Conservation (phyloP, 2,329 filamentous ascomycete genomes). For the Trichophyton benhamiae region DNA sequence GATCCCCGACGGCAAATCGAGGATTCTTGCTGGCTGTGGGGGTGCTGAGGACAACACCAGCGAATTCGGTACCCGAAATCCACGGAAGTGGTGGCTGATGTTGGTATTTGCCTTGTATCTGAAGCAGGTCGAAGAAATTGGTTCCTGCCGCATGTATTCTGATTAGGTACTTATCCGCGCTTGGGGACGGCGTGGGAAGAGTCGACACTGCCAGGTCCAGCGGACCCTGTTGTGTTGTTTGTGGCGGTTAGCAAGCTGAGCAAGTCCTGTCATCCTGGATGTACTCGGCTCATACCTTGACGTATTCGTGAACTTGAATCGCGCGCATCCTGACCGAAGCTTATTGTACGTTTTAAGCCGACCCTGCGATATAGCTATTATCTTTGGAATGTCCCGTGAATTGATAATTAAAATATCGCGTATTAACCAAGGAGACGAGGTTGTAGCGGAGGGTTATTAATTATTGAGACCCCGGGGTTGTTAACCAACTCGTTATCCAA, state of each 20-base stretch:
- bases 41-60: conserved; percentile 58
- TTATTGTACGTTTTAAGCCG: neutral
- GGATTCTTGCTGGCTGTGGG: conserved; percentile 43
- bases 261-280: neutral
- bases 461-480: neutral
- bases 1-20: conserved; percentile 63
- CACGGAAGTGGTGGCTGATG: conserved; percentile 80
- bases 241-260: neutral
- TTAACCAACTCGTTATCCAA: neutral
- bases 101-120: conserved; percentile 93
- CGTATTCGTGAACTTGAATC: conserved; percentile 61
- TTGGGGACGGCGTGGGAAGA: conserved; percentile 62
- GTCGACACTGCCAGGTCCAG: conserved; percentile 63
- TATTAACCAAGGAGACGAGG: too few relatives aligned
- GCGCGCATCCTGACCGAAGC: conserved; percentile 50
- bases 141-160: conserved; percentile 74
- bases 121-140: conserved; percentile 96
- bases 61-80: conserved; percentile 78
- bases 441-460: neutral
- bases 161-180: conserved; percentile 68
- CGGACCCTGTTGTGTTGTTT: conserved; percentile 47
- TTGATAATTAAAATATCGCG: neutral
- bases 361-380: neutral
- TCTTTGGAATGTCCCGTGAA: neutral
- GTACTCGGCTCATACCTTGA: conserved; percentile 44